Percentiles rank a stretch among this genome's conserved stretches.
Evolutionary conservation across 1,284 basidiomycete species (phyloP).

Genomic region (Lignosus rhinocerotis): DNA sequence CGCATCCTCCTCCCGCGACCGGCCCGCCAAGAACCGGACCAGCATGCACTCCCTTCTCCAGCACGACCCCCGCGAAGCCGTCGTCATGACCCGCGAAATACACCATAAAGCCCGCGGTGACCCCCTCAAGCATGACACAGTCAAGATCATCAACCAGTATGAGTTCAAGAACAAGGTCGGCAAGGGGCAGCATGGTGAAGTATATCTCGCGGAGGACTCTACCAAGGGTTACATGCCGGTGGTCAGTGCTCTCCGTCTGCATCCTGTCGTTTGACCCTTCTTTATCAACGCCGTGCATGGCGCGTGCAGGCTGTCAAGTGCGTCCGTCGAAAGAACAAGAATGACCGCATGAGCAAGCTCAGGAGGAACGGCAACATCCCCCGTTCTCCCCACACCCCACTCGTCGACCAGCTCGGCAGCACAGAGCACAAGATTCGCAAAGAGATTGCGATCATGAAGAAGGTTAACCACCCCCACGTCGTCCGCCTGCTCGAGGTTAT

Average conservation of each 20-base stretch:
- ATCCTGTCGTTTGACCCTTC: neutral
- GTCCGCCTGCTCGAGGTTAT: constrained; percentile 94
- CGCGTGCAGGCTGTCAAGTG: constrained; percentile 77
- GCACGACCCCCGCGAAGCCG: constrained; percentile 34
- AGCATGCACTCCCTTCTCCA: constrained; percentile 22
- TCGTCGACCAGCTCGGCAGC: constrained; percentile 63
- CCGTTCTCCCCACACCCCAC: constrained; percentile 48
- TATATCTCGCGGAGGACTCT: constrained; percentile 70
- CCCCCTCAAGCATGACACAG: neutral
- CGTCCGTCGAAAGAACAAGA: constrained; percentile 62
- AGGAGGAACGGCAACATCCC: constrained; percentile 59
- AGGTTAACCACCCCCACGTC: constrained; percentile 89
- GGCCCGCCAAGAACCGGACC: constrained; percentile 15
- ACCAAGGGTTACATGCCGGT: constrained; percentile 38
- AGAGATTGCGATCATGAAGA: constrained; percentile 99
- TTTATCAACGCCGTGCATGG: neutral
- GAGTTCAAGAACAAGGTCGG: constrained; percentile 70
- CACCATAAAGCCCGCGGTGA: constrained; percentile 4
- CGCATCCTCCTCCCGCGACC: constrained; percentile 21
- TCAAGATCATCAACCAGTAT: constrained; percentile 79
- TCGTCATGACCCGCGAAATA: constrained; percentile 62
- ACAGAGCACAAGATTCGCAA: constrained; percentile 82
- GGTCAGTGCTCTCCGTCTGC: constrained; percentile 33
- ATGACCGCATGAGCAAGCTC: constrained; percentile 57
- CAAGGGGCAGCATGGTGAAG: constrained; percentile 81